A percentile compares a stretch with the other conserved stretches of the same genome.
Conservation (phyloP, 2,329 filamentous ascomycete genomes). For the Mariannaea elegans region DNA sequence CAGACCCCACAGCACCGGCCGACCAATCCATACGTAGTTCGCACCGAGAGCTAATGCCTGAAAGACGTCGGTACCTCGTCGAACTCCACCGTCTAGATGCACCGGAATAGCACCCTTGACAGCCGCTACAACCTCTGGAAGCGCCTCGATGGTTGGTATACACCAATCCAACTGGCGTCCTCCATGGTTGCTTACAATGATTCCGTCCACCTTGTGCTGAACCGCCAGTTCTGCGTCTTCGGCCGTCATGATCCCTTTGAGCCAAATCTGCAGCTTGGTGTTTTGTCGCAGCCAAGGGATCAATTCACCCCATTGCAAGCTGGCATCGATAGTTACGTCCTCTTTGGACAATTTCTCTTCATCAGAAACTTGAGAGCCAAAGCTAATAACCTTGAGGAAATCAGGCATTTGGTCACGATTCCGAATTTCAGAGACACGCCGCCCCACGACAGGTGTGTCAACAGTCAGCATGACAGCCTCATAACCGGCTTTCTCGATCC, state of each 20-base stretch:
- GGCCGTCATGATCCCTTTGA: conserved; percentile 20
- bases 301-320: conserved; percentile 34
- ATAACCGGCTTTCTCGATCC: conserved; percentile 40
- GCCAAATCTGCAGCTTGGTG: conserved; percentile 37
- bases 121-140: conserved; percentile 5
- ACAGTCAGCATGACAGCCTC: conserved; percentile 42
- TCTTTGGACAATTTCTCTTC: neutral
- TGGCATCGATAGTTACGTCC: conserved; percentile 16
- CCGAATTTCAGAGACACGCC: conserved; percentile 42
- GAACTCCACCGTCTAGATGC: conserved; percentile 12
- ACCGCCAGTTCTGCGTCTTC: conserved; percentile 9
- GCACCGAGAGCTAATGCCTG: conserved; percentile 15
- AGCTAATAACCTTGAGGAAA: conserved; percentile 36
- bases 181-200: conserved; percentile 17
- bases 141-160: conserved; percentile 6
- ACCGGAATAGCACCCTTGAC: conserved; percentile 5
- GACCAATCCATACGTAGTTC: conserved; percentile 1
- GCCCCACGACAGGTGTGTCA: conserved; percentile 42
- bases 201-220: conserved; percentile 1
- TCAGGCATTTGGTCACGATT: conserved; percentile 33
- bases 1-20: conserved; percentile 15
- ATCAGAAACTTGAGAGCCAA: neutral
- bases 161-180: conserved; percentile 3
- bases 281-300: conserved; percentile 34
- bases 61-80: conserved; percentile 12